These are phyloP conservation scores for Gaertneriomyces semiglobifer DNA, from an alignment of 192 early-diverging fungal genomes.

Conservation along the genomic window DNA sequence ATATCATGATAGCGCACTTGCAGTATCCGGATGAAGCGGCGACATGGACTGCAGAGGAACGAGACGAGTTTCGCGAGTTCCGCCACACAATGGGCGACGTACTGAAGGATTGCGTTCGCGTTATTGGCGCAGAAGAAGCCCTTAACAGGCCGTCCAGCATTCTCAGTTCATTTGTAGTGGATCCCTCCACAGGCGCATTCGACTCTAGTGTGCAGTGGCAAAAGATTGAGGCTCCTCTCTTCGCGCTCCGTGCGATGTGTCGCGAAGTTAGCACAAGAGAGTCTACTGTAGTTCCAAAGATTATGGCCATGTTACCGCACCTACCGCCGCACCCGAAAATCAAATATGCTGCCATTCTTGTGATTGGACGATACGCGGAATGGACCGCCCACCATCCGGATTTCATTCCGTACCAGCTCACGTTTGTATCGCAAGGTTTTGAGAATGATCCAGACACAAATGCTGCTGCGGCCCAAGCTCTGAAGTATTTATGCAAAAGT, in stretches of 20 bases:
- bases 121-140: slow-evolving; percentile 74
- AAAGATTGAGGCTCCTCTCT: slow-evolving; percentile 89
- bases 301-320: slow-evolving; percentile 85
- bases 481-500: slow-evolving; percentile 87
- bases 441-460: slow-evolving; percentile 76
- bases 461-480: slow-evolving; percentile 73
- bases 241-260: slow-evolving; percentile 91
- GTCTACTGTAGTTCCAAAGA: slow-evolving; percentile 74
- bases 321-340: slow-evolving; percentile 91
- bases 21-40: slow-evolving; percentile 75
- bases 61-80: slow-evolving; percentile 97
- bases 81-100: slow-evolving; percentile 96
- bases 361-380: slow-evolving; percentile 91
- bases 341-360: slow-evolving; percentile 91
- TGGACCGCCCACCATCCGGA: slow-evolving; percentile 89
- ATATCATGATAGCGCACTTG: slow-evolving; percentile 81
- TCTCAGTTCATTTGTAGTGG: slow-evolving; percentile 36
- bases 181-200: slow-evolving; percentile 22
- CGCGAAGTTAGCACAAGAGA: slow-evolving; percentile 71
- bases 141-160: slow-evolving; percentile 64
- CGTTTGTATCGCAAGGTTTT: slow-evolving; percentile 87
- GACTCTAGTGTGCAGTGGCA: slow-evolving; percentile 73
- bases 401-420: slow-evolving; percentile 88
- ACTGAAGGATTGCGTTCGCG: slow-evolving; percentile 87
- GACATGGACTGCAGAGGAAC: slow-evolving; percentile 66